phyloP scores from a whole-genome alignment of 306 rosid species.

The Quercus berberidifolia region DNA sequence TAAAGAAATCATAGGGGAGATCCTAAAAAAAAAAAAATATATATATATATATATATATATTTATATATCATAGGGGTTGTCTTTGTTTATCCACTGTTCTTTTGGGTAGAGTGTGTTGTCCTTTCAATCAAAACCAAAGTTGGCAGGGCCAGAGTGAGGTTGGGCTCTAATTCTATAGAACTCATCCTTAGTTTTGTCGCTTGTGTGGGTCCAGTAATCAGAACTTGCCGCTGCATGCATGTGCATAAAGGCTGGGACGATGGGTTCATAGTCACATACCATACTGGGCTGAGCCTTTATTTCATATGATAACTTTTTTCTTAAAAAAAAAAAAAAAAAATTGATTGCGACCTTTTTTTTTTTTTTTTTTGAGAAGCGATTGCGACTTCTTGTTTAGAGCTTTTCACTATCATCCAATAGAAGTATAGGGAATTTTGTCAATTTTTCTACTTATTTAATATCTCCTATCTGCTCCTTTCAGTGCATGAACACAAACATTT shows the following conservation, averaged over 20 bases:
- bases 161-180: neutral
- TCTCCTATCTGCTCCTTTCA: neutral
- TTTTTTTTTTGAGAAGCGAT: too few species aligned
- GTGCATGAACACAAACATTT: neutral
- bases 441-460: neutral
- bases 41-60: too few species aligned
- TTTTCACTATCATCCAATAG: neutral
- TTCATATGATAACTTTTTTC: conserved; percentile 21
- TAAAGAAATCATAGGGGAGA: too few species aligned
- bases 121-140: conserved; percentile 21
- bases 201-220: conserved; percentile 47
- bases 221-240: conserved; percentile 47
- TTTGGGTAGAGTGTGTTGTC: conserved; percentile 23
- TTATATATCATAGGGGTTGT: neutral
- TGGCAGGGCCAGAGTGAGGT: neutral
- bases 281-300: conserved; percentile 21
- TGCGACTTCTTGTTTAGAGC: conserved; percentile 31
- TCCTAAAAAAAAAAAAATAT: too few species aligned
- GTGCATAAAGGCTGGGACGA: conserved; percentile 43
- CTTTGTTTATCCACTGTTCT: neutral
- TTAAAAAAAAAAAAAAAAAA: neutral
- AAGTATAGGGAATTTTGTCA: neutral
- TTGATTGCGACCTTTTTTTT: too few species aligned
- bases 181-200: conserved; percentile 24
- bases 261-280: conserved; percentile 32